phyloP scores from a whole-genome alignment of 176 grass and related monocot genomes.

The Poa pratensis region DNA sequence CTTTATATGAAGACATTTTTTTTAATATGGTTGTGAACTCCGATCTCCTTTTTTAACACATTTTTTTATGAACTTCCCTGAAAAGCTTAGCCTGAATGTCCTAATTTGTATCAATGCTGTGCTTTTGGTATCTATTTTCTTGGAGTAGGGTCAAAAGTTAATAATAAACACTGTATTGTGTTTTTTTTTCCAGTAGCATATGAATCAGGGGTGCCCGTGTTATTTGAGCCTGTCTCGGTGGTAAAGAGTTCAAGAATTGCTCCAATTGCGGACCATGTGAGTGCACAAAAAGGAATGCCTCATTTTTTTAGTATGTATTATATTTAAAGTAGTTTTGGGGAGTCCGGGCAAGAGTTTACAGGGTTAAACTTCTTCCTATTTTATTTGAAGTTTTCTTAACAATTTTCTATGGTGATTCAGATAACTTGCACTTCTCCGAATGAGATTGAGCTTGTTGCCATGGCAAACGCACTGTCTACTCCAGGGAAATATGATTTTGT shows the following conservation, averaged over 20 bases:
- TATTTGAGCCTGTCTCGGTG: slow-evolving; percentile 94
- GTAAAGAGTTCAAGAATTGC: slow-evolving; percentile 79
- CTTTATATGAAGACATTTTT: background rate
- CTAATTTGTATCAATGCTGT: background rate
- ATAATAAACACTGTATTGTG: slow-evolving; percentile 25
- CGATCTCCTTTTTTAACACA: background rate
- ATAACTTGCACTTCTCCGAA: slow-evolving; percentile 90
- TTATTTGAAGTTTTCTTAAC: slow-evolving; percentile 25
- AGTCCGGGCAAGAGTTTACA: background rate
- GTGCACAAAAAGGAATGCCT: slow-evolving; percentile 24
- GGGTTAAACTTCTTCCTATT: background rate
- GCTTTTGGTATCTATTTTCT: slow-evolving; percentile 36
- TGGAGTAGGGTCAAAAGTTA: slow-evolving; percentile 32
- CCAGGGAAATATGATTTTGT: slow-evolving; percentile 53
- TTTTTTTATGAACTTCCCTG: slow-evolving; percentile 6
- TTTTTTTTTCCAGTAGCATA: slow-evolving; percentile 68
- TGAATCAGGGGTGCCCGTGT: slow-evolving; percentile 67
- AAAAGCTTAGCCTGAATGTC: background rate
- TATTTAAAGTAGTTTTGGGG: background rate
- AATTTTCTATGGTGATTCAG: slow-evolving; percentile 51
- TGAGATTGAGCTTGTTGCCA: slow-evolving; percentile 84
- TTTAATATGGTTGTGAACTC: background rate
- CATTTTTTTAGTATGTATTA: background rate
- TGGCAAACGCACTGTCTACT: slow-evolving; percentile 79
- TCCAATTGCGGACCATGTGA: slow-evolving; percentile 75